phyloP scores from a whole-genome alignment of 139 green algal genomes.

The Micromonas commoda region DNA sequence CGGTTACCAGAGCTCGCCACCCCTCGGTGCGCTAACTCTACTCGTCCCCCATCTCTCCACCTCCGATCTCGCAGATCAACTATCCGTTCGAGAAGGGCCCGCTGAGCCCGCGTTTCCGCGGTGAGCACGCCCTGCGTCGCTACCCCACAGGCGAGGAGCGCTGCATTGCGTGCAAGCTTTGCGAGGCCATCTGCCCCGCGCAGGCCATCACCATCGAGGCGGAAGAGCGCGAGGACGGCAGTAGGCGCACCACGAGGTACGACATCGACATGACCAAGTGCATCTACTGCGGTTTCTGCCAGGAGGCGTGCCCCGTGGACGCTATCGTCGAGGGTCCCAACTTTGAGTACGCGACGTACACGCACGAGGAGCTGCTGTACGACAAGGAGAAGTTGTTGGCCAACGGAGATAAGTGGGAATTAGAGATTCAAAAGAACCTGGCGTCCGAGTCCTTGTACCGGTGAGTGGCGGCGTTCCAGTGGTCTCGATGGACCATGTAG shows the following conservation, averaged over 20 bases:
- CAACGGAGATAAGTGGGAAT: conserved; percentile 95
- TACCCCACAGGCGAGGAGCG: conserved; percentile 98
- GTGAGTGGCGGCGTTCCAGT: background rate
- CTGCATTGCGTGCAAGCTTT: conserved; percentile 99
- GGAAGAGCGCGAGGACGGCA: conserved; percentile 96
- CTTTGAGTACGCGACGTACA: conserved; percentile 96
- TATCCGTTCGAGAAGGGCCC: conserved; percentile 99
- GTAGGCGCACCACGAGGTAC: conserved; percentile 84
- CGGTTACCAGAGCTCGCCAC: too few species aligned
- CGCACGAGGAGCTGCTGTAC: conserved; percentile 96
- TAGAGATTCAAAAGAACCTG: conserved; percentile 93
- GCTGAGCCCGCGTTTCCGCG: conserved; percentile 89
- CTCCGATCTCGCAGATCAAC: too few species aligned
- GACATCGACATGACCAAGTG: conserved; percentile 99
- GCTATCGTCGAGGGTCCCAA: conserved; percentile 98
- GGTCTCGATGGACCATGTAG: too few species aligned
- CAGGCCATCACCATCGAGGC: conserved; percentile 99
- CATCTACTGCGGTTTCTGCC: conserved; percentile 91
- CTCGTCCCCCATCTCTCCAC: too few species aligned
- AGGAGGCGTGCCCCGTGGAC: conserved; percentile 98
- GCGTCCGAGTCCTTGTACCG: conserved; percentile 17
- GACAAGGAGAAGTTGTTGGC: conserved; percentile 99
- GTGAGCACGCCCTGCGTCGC: conserved; percentile 91
- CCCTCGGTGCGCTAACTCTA: background rate
- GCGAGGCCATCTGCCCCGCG: conserved; percentile 82